These are phyloP conservation scores for Leccinum arenicola DNA, from an alignment of 768 basidiomycete genomes.

Conservation along the genomic window DNA sequence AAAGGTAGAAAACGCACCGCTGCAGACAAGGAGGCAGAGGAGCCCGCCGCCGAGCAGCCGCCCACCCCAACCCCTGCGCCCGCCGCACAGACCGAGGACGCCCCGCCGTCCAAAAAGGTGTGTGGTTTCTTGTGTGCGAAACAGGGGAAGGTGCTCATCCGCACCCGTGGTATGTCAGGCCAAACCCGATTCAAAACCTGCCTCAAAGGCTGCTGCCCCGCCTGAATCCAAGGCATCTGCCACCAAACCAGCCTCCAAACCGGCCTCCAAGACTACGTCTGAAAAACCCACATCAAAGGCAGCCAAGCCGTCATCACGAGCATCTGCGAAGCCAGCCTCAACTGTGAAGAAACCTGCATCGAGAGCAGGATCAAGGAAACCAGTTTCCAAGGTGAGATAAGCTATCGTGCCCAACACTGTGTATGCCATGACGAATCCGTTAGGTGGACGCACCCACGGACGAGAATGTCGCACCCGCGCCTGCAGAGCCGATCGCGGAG, in stretches of 20 bases:
- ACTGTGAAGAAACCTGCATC: conserved; percentile 53
- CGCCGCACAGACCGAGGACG: conserved; percentile 34
- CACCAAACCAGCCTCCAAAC: conserved; percentile 29
- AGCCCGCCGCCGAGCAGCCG: conserved; percentile 28
- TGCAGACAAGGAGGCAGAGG: conserved; percentile 39
- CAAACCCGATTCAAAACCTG: conserved; percentile 39
- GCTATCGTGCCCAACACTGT: neutral
- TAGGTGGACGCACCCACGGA: conserved; percentile 36
- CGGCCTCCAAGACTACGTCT: conserved; percentile 31
- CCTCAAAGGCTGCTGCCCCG: conserved; percentile 28
- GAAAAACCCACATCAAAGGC: conserved; percentile 44
- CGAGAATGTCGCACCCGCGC: conserved; percentile 38
- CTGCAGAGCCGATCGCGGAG: conserved; percentile 51
- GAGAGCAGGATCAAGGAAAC: conserved; percentile 59
- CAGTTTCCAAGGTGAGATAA: conserved; percentile 52
- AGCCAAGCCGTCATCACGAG: conserved; percentile 38
- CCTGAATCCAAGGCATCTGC: conserved; percentile 34
- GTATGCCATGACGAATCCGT: neutral
- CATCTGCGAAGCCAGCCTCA: conserved; percentile 43
- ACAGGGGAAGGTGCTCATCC: neutral
- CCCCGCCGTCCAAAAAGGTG: conserved; percentile 68
- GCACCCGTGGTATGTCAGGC: conserved; percentile 29
- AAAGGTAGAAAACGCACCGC: conserved; percentile 55
- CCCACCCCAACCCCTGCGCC: conserved; percentile 31
- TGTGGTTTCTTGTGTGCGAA: conserved; percentile 7